Evolutionary conservation across 495 filamentous ascomycete genomes (phyloP).

Genomic region (Penicillium macrosclerotiorum): DNA sequence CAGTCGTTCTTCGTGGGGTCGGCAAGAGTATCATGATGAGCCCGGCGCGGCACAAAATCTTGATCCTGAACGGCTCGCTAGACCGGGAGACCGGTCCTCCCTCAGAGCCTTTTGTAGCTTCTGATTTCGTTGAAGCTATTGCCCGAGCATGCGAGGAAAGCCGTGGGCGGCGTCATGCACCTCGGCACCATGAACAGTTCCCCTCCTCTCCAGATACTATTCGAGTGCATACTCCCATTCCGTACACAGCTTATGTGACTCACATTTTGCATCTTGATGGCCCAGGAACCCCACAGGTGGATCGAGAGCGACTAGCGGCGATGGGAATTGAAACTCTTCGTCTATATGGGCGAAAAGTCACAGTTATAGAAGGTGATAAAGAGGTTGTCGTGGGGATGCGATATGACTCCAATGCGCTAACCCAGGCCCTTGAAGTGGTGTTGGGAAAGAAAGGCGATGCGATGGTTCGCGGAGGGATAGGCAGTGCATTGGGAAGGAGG

Average conservation of each 20-base stretch:
- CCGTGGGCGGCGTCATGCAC: constrained; percentile 27
- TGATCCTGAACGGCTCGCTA: constrained; percentile 78
- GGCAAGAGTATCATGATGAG: constrained; percentile 37
- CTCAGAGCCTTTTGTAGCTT: constrained; percentile 58
- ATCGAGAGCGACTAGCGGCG: constrained; percentile 57
- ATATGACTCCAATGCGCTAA: constrained; percentile 75
- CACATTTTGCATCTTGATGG: constrained; percentile 83
- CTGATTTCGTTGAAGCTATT: constrained; percentile 78
- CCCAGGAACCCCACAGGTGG: constrained; percentile 64
- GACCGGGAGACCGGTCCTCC: constrained; percentile 83
- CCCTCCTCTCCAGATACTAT: constrained; percentile 12
- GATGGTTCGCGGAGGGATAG: constrained; percentile 40
- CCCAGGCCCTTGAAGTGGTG: constrained; percentile 75
- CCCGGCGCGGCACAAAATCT: constrained; percentile 65
- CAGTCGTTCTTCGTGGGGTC: constrained; percentile 45
- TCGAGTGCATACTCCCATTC: constrained; percentile 18
- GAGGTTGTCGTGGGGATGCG: constrained; percentile 48
- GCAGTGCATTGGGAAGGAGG: constrained; percentile 57
- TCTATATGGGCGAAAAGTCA: constrained; percentile 68
- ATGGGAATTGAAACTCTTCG: constrained; percentile 75
- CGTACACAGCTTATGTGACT: constrained; percentile 66
- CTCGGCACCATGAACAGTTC: neutral
- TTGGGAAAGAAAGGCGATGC: constrained; percentile 65
- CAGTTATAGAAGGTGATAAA: constrained; percentile 24
- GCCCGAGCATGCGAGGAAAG: constrained; percentile 57